Base-by-base conservation (phyloP, 306 rosid genomes). In the Luffa acutangula region DNA sequence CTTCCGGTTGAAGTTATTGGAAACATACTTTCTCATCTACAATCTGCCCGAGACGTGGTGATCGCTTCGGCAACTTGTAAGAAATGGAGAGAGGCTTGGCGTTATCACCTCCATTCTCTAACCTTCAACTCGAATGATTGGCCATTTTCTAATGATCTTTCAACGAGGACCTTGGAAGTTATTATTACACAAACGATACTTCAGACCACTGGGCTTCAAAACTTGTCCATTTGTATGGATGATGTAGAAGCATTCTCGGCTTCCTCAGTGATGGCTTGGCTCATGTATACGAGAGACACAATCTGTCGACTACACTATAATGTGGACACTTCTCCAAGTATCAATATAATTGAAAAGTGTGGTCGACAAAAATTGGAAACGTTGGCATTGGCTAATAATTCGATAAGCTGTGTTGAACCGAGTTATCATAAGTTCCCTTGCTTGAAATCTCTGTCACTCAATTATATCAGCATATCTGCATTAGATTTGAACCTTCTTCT, bases 1-100 rank as follows among this genome's bases (percentile, higher is more conserved):
- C 92, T 91, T 82, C 98, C 98, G 25, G 92, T 91, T 74, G 97
- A 93, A 82, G 94, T 91, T 72, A 82, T 91, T 77, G 98, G 94
- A 42, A 93, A 89, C 84, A 90, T 93, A 78, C 84, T 91, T 20
- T 89, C 96, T 12, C 87, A 80, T 83, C 88, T 93, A 3, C 77
- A 78, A 81, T 91, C 91, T 34, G 96, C 96, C 15, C 81, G 92
- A 17, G 91, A 91, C 58, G 91, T 88, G 72, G 87, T 91, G 43
- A 81, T 89, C 57, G 96, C 93, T 13, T 93, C 97, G 2, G 89
- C 88, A 21, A 90, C 95, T 33, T 90, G 95, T 80, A 79, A 81
- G 82, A 91, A 90, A 83, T 93, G 97, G 95, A 60, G 92, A 75
- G 78, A 82, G 71, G 95, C 93, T 20, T 88, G 88, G 81, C 43